Percentiles rank a stretch among this genome's conserved stretches.
Conservation (phyloP, 305 asterid genomes). For the Solanum hybrid region DNA sequence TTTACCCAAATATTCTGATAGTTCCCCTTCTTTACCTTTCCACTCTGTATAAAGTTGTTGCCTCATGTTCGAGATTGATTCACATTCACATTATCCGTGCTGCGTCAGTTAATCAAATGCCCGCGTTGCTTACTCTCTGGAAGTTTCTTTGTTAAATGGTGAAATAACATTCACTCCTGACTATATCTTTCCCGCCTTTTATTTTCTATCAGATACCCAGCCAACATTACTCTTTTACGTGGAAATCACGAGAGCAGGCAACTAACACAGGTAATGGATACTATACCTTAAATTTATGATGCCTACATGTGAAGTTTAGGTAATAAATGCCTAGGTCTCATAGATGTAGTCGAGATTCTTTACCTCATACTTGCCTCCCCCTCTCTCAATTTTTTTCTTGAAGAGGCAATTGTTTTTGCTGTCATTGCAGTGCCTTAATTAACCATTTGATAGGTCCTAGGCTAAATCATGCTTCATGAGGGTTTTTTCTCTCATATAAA, state of each 20-base stretch:
- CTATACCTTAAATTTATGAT: background rate
- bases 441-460: background rate
- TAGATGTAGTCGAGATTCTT: background rate
- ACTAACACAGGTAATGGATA: constrained; percentile 68
- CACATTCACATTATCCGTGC: background rate
- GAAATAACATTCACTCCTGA: background rate
- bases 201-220: constrained; percentile 70
- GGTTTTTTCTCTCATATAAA: background rate
- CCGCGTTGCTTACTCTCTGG: background rate
- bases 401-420: background rate
- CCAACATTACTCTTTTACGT: constrained; percentile 88
- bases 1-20: background rate
- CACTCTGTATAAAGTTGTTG: background rate
- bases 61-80: background rate
- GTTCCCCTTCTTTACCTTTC: background rate
- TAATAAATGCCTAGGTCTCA: background rate
- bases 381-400: background rate
- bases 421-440: background rate
- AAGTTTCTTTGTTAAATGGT: background rate
- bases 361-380: background rate
- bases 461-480: background rate
- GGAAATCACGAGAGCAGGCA: constrained; percentile 99
- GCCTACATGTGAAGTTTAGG: background rate
- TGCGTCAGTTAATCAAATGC: background rate
- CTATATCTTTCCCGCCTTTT: constrained; percentile 5